phyloP scores from a whole-genome alignment of 345 rosid genomes.

The Dovyalis caffra region DNA sequence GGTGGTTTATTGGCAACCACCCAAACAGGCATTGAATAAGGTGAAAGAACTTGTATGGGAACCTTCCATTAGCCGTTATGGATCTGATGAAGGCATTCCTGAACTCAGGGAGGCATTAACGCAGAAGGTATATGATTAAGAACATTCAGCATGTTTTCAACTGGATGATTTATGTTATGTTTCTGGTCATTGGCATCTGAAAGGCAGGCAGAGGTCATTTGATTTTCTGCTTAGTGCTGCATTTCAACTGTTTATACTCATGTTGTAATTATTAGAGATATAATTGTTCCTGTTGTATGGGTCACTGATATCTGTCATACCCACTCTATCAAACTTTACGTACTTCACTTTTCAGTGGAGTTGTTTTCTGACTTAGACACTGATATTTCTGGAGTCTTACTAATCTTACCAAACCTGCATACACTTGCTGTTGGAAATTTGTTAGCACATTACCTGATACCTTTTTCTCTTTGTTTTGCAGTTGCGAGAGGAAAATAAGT shows the following conservation, averaged over 20 bases:
- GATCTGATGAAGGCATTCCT: conserved; percentile 92
- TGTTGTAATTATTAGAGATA: background rate
- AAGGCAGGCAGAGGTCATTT: conserved; percentile 7
- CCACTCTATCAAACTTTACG: background rate
- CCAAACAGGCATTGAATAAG: conserved; percentile 66
- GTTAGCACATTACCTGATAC: background rate
- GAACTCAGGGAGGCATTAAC: conserved; percentile 65
- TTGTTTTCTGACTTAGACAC: background rate
- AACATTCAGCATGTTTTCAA: background rate
- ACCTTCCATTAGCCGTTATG: conserved; percentile 72
- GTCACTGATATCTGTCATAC: background rate
- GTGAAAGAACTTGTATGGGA: conserved; percentile 81
- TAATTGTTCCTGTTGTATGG: background rate
- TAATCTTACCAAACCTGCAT: background rate
- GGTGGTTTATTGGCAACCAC: conserved; percentile 95
- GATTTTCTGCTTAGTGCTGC: background rate
- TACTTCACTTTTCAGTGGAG: no score
- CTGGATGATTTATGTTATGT: background rate
- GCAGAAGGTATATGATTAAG: conserved; percentile 47
- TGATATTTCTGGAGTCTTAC: background rate
- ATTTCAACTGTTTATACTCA: background rate
- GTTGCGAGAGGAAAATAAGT: conserved; percentile 70
- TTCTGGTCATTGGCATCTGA: conserved; percentile 7
- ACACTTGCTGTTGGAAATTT: background rate
- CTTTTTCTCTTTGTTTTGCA: conserved; percentile 30